These are phyloP conservation scores for Sclerotiophoma versabilis DNA, from an alignment of 2,329 filamentous ascomycete genomes.

Conservation along the genomic window DNA sequence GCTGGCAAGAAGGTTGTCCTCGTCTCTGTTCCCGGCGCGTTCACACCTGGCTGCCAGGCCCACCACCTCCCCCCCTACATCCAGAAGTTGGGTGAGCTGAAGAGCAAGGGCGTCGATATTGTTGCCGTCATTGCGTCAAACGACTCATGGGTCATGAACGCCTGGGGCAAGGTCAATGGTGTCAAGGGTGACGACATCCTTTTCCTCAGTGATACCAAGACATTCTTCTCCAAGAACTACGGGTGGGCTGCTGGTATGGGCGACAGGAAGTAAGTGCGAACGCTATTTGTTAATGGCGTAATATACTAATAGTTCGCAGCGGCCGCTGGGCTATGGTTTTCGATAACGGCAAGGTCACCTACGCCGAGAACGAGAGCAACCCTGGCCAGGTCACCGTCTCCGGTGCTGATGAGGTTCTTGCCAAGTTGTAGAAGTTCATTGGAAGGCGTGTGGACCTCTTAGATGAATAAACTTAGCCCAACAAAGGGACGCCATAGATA, in stretches of 20 bases:
- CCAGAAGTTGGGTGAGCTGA: constrained; percentile 72
- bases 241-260: constrained; percentile 74
- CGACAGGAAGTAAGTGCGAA: constrained; percentile 65
- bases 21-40: constrained; percentile 69
- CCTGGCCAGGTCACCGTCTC: constrained; percentile 58
- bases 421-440: constrained; percentile 51
- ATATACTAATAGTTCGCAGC: constrained; percentile 17
- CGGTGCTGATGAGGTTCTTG: constrained; percentile 56
- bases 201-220: constrained; percentile 77
- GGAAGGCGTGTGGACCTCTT: background rate
- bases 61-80: constrained; percentile 84
- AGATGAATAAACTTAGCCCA: background rate
- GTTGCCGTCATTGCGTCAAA: constrained; percentile 85
- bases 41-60: constrained; percentile 78
- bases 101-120: constrained; percentile 81
- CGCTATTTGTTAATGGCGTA: no score
- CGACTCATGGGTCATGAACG: constrained; percentile 86
- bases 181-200: constrained; percentile 76
- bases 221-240: constrained; percentile 77
- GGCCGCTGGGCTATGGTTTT: constrained; percentile 81
- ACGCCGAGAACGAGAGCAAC: constrained; percentile 75
- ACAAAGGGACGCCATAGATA: background rate
- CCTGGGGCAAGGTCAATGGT: constrained; percentile 87
- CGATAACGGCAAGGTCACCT: constrained; percentile 79
- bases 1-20: constrained; percentile 74